These are phyloP conservation scores for Venturia nashicola DNA, from an alignment of 2,329 filamentous ascomycete species.

Conservation along the genomic window DNA sequence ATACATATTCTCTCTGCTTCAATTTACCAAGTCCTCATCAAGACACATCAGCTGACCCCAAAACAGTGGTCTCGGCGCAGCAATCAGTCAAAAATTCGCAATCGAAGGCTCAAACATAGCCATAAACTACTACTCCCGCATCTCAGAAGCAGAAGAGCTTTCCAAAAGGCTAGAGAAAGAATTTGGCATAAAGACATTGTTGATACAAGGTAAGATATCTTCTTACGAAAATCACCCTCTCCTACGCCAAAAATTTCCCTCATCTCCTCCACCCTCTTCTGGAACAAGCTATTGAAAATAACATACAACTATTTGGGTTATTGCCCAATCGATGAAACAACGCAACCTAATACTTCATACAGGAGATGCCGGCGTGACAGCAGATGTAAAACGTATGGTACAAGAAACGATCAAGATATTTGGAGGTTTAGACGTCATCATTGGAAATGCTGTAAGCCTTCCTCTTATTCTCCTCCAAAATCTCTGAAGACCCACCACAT, in stretches of 20 bases:
- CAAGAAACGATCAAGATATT: conserved; percentile 45
- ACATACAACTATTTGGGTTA: too few species aligned
- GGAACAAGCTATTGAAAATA: too few species aligned
- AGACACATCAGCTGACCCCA: neutral
- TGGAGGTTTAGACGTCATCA: conserved; percentile 62
- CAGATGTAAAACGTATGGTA: conserved; percentile 48
- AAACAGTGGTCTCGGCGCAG: conserved; percentile 58
- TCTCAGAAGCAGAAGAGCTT: conserved; percentile 46
- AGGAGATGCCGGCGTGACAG: conserved; percentile 48
- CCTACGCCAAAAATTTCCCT: too few species aligned
- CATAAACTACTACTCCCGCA: conserved; percentile 59
- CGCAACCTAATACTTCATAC: neutral
- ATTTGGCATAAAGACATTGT: conserved; percentile 38
- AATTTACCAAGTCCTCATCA: conserved; percentile 9
- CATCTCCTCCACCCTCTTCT: too few species aligned
- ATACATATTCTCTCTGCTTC: neutral
- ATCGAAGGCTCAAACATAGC: conserved; percentile 54
- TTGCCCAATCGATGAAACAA: too few species aligned
- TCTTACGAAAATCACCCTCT: too few species aligned
- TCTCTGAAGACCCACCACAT: too few species aligned
- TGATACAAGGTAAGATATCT: conserved; percentile 37
- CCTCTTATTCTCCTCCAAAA: neutral
- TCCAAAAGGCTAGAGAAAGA: conserved; percentile 41
- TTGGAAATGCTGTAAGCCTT: conserved; percentile 55
- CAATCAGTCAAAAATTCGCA: conserved; percentile 55